phyloP scores from a whole-genome alignment of 371 early-diverging fungal species.

The Apophysomyces variabilis region DNA sequence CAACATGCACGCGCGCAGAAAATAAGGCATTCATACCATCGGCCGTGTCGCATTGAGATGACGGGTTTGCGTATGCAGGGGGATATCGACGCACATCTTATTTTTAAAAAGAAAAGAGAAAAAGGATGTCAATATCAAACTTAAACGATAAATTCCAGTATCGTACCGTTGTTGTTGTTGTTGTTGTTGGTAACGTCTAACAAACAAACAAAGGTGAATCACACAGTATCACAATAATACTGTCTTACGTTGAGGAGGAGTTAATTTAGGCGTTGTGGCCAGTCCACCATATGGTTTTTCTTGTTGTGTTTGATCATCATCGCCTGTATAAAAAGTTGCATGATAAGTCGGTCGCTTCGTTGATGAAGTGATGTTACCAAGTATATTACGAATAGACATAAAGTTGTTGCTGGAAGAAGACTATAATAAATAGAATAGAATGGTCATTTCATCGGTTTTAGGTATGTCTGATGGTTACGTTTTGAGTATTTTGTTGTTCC shows the following conservation, averaged over 20 bases:
- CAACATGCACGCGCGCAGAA: slow-evolving; percentile 5
- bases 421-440: slow-evolving; percentile 3
- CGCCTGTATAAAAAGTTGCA: slow-evolving; percentile 12
- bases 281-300: slow-evolving; percentile 14
- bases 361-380: slow-evolving; percentile 25
- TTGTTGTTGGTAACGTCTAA: neutral
- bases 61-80: slow-evolving; percentile 4
- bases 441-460: neutral
- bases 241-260: slow-evolving; percentile 5
- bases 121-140: neutral
- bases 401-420: slow-evolving; percentile 21
- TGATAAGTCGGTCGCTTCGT: neutral
- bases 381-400: slow-evolving; percentile 44
- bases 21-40: slow-evolving; percentile 3
- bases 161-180: neutral
- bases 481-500: neutral
- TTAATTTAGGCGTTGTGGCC: slow-evolving; percentile 2
- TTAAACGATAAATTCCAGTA: neutral
- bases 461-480: neutral
- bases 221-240: neutral
- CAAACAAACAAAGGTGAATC: neutral
- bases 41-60: slow-evolving; percentile 7
- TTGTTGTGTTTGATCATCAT: slow-evolving; percentile 5
- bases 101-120: neutral
- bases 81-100: slow-evolving; percentile 4